A percentile compares a stretch with the other conserved stretches of the same genome.
These are phyloP conservation scores for Neurospora sp. DNA, from an alignment of 495 filamentous ascomycete species.

Conservation along the genomic window DNA sequence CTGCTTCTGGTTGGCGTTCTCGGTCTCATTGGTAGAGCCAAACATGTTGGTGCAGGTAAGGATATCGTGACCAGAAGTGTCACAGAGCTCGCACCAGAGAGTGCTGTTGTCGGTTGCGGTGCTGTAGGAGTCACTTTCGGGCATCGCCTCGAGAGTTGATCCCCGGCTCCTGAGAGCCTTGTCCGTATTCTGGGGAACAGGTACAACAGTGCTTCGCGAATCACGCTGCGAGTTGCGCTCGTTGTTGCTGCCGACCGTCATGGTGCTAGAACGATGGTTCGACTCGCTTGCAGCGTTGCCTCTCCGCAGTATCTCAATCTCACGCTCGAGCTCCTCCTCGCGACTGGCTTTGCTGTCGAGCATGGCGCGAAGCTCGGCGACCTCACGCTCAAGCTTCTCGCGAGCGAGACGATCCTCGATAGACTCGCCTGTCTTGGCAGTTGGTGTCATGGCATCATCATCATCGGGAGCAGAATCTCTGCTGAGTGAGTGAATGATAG, in stretches of 20 bases:
- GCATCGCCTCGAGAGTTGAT: conserved; percentile 47
- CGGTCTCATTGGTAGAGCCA: conserved; percentile 17
- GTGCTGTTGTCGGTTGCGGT: conserved; percentile 61
- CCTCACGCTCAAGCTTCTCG: conserved; percentile 65
- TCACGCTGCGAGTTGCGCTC: conserved; percentile 45
- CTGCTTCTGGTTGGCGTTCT: conserved; percentile 17
- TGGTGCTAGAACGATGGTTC: conserved; percentile 36
- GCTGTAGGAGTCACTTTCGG: conserved; percentile 63
- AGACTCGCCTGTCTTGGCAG: conserved; percentile 39
- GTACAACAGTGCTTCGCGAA: conserved; percentile 47
- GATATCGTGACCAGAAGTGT: conserved; percentile 88
- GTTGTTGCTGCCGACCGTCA: conserved; percentile 42
- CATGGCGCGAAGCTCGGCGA: conserved; percentile 61
- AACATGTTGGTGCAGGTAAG: conserved; percentile 88
- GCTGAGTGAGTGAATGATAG: conserved; percentile 92
- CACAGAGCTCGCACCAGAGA: conserved; percentile 94
- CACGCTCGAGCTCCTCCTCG: conserved; percentile 85
- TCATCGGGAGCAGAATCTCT: conserved; percentile 53
- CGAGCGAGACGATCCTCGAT: conserved; percentile 44
- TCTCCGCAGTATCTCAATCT: conserved; percentile 59
- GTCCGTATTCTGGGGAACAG: conserved; percentile 35
- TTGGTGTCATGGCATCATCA: conserved; percentile 29
- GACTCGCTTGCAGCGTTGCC: conserved; percentile 19
- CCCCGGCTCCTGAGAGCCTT: conserved; percentile 29
- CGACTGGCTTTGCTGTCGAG: conserved; percentile 61